Percentiles rank a stretch among this genome's conserved stretches.
These are phyloP conservation scores for Melocanna baccifera DNA, from an alignment of 176 grass and related monocot species.

Conservation along the genomic window DNA sequence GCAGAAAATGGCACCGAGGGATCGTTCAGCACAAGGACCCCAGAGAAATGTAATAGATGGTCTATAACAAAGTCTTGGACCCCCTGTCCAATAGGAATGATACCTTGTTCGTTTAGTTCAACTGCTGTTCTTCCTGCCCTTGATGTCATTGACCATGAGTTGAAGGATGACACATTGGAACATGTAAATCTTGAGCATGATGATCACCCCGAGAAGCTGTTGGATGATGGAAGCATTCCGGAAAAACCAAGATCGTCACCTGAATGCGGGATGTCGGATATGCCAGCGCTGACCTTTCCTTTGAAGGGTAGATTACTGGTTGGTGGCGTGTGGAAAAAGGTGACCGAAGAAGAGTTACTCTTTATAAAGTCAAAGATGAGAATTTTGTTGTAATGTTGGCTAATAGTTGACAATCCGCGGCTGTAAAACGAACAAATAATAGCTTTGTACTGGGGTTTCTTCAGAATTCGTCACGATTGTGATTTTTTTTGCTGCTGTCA, in stretches of 20 bases:
- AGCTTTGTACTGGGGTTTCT: neutral
- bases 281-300: constrained; percentile 12
- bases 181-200: constrained; percentile 19
- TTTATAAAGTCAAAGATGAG: constrained; percentile 34
- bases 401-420: neutral
- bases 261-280: constrained; percentile 28
- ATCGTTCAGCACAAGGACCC: neutral
- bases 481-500: neutral
- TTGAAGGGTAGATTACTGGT: constrained; percentile 53
- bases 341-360: constrained; percentile 50
- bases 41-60: constrained; percentile 49
- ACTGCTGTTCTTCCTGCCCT: constrained; percentile 63
- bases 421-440: neutral
- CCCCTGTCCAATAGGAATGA: constrained; percentile 70
- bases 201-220: constrained; percentile 13
- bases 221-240: constrained; percentile 11
- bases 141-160: constrained; percentile 20
- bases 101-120: constrained; percentile 89
- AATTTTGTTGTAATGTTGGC: constrained; percentile 26
- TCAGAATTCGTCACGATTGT: neutral
- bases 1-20: constrained; percentile 6
- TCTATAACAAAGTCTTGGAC: constrained; percentile 65
- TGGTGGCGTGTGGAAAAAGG: constrained; percentile 56
- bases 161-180: neutral
- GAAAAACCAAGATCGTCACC: constrained; percentile 39